Percentiles rank a stretch among this genome's conserved stretches.
These are phyloP conservation scores for Tuber borchii DNA, from an alignment of 495 filamentous ascomycete species.

Conservation along the genomic window DNA sequence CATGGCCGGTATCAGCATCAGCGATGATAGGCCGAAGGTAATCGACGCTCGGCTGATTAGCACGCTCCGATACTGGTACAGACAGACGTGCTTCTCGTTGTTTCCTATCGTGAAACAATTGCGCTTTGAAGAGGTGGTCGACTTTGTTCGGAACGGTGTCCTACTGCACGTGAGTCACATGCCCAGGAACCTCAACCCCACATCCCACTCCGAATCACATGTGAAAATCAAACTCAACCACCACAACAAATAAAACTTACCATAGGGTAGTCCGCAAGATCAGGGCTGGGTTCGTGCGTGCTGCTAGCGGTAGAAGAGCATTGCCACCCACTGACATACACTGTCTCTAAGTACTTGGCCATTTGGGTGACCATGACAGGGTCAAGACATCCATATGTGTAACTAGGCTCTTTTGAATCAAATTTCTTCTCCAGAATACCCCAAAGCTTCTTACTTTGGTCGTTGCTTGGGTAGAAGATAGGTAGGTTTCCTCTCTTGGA, in stretches of 20 bases:
- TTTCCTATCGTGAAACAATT: constrained; percentile 99
- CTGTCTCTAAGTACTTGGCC: constrained; percentile 96
- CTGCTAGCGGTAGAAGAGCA: constrained; percentile 92
- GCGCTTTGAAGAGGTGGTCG: constrained; percentile 90
- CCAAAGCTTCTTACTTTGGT: constrained; percentile 90
- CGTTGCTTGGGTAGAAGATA: constrained; percentile 86
- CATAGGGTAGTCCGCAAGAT: constrained; percentile 97
- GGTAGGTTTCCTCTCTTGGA: constrained; percentile 85
- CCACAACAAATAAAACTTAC: constrained; percentile 49
- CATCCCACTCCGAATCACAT: constrained; percentile 8
- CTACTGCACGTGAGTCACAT: constrained; percentile 46
- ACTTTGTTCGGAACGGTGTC: constrained; percentile 99
- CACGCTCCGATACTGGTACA: constrained; percentile 64
- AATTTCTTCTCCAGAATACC: constrained; percentile 77
- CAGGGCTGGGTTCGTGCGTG: constrained; percentile 89
- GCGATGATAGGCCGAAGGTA: constrained; percentile 94
- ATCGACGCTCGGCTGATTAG: constrained; percentile 73
- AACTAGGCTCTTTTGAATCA: constrained; percentile 73
- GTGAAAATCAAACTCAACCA: constrained; percentile 13
- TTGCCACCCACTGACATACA: constrained; percentile 98
- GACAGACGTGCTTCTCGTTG: constrained; percentile 89
- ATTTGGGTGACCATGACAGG: constrained; percentile 98
- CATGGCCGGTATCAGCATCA: constrained; percentile 95
- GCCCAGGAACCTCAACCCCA: constrained; percentile 17
- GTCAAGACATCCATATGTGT: constrained; percentile 94